phyloP scores from a whole-genome alignment of 495 filamentous ascomycete species.

The Neurospora tetraspora region DNA sequence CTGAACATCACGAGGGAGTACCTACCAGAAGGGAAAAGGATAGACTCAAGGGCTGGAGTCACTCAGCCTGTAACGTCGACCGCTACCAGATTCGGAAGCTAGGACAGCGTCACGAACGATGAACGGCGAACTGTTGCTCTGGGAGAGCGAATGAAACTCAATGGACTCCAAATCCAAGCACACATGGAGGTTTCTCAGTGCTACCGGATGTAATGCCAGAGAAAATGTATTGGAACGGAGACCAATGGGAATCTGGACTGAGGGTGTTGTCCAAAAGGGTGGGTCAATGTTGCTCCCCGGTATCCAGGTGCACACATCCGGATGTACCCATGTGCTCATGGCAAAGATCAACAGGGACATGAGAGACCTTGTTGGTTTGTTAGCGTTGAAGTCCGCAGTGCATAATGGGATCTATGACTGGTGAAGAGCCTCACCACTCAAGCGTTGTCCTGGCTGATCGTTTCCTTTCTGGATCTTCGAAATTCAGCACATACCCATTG shows the following conservation, averaged over 20 bases:
- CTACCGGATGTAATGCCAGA: background rate
- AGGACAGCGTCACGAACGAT: background rate
- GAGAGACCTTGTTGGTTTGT: background rate
- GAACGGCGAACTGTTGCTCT: background rate
- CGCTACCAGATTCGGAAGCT: background rate
- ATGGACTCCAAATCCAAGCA: background rate
- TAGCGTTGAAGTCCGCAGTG: background rate
- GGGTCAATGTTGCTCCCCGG: background rate
- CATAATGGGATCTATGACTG: background rate
- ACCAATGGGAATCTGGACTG: background rate
- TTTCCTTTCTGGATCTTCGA: background rate
- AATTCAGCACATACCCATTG: background rate
- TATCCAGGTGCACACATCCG: background rate
- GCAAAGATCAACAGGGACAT: background rate
- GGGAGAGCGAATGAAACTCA: background rate
- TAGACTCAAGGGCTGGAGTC: background rate
- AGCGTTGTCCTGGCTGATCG: background rate
- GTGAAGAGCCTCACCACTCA: background rate
- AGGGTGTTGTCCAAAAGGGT: background rate
- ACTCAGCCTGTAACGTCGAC: background rate
- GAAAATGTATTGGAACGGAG: background rate
- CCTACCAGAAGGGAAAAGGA: background rate
- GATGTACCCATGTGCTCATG: background rate
- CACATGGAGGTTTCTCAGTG: background rate
- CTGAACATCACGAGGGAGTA: background rate